Evolutionary conservation across 352 stramenopile genomes (phyloP).

Genomic region (Globisporangium spinosum): DNA sequence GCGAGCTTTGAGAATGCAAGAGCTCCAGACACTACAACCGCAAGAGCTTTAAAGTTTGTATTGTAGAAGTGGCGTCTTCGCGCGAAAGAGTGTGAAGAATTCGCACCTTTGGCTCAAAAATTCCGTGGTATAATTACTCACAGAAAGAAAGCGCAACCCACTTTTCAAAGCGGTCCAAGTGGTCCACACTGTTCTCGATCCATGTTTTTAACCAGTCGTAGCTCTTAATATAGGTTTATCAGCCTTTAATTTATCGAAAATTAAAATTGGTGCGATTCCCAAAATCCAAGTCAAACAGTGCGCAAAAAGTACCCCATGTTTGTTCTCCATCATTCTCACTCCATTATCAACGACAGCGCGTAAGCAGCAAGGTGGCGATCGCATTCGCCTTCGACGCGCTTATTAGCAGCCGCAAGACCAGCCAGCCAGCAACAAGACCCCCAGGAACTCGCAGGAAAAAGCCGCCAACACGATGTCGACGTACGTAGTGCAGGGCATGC

Average conservation of each 20-base stretch:
- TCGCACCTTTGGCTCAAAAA: no score
- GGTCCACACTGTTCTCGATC: no score
- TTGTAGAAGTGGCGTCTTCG: no score
- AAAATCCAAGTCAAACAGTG: neutral
- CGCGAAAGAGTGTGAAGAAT: no score
- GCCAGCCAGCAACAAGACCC: neutral
- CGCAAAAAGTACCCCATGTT: neutral
- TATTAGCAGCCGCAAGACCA: neutral
- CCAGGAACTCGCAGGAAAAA: neutral
- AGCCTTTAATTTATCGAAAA: neutral
- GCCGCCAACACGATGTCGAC: slow-evolving; percentile 34
- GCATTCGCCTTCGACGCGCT: neutral
- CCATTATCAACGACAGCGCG: neutral
- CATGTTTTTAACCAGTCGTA: neutral
- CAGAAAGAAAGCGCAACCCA: no score
- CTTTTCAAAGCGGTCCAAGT: no score
- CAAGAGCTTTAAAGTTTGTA: no score
- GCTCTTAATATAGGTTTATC: neutral
- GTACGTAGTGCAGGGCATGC: slow-evolving; percentile 46
- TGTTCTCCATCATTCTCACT: neutral
- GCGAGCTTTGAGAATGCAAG: no score
- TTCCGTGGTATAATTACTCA: no score
- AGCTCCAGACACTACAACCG: no score
- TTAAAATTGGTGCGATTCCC: neutral
- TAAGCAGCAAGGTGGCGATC: neutral